Conservation (phyloP, 495 filamentous ascomycete species). For the Penicillium bialowiezense region DNA sequence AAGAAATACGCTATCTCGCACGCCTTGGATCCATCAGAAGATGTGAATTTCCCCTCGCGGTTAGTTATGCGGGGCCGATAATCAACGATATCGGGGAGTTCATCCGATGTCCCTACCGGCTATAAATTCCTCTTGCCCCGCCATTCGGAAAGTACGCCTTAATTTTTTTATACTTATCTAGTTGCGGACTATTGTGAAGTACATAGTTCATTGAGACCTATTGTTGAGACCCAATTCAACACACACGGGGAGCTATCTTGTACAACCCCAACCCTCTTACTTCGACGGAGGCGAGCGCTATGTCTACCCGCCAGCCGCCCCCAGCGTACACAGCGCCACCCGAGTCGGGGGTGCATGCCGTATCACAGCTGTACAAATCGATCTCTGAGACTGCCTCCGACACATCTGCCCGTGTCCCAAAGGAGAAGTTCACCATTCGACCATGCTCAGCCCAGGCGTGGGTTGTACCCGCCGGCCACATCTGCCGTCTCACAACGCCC, state of each 20-base stretch:
- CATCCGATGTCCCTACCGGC: not conserved
- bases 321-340: constrained; percentile 41
- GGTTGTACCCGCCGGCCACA: constrained; percentile 57
- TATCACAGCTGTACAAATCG: constrained; percentile 36
- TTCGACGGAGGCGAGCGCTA: too few relatives aligned
- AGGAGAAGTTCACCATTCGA: constrained; percentile 39
- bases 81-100: not conserved
- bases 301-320: constrained; percentile 37
- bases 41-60: not conserved
- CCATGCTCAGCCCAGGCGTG: constrained; percentile 62
- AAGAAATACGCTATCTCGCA: not conserved
- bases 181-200: too few relatives aligned
- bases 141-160: too few relatives aligned
- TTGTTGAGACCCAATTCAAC: too few relatives aligned
- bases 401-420: constrained; percentile 28
- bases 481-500: constrained; percentile 70
- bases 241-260: too few relatives aligned
- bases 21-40: not conserved
- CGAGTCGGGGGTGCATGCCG: constrained; percentile 36
- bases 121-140: not conserved
- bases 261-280: too few relatives aligned
- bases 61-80: not conserved
- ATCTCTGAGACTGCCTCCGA: constrained; percentile 37
- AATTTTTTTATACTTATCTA: too few relatives aligned
- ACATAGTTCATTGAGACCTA: too few relatives aligned